Evolutionary conservation across 2,329 filamentous ascomycete species (phyloP), one percentile per base, ranked within the genome.

Genomic region (Fusarium compactum): DNA sequence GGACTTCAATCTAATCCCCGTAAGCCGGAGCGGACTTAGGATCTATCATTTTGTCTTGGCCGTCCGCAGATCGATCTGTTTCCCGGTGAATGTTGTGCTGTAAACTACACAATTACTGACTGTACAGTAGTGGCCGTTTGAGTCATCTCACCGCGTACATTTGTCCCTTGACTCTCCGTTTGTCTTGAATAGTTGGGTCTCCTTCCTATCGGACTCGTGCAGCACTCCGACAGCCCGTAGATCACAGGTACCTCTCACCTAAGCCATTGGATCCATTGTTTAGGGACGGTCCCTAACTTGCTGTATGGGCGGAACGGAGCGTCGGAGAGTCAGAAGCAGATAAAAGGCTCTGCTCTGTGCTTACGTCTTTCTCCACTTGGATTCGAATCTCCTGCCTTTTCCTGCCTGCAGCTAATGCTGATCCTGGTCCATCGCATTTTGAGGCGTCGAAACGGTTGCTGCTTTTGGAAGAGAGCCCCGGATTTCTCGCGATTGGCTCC

Each of bases 381-480:
- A 41, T 46, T 64, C 40, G 46, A 44, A 54, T 60, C 34, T 52
- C 58, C 48, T 70, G 44, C 46, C 52, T 43, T 46, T 57, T 51
- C 41, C 45, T 29, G 20, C 34, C 56, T 56, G 48, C 46, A 50
- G 38, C 38, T 45, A 55, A 41, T 41, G 50, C 63, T 63, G 56
- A 67, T 46, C 53, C 47, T 47, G 46, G 66, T 67, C 60, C 67
- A 51, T 51, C 45, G 45, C 32, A 25, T 44, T 44, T 41, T 44
- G 44, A 52, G 53, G 29, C 52, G 58, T 62, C 70, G 72, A 75
- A 75, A 74, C 63, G 66, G 64, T 72, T 67, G 45, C 72, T 67
- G 62, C 53, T 70, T 74, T 72, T 27, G 61, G 53, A 38, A 53
- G 24, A 53, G 11, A 20, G 6, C 24, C 32, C 50, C 50, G 50